These are phyloP conservation scores for Boletus mariae DNA, from an alignment of 1,284 basidiomycete genomes.

Conservation along the genomic window DNA sequence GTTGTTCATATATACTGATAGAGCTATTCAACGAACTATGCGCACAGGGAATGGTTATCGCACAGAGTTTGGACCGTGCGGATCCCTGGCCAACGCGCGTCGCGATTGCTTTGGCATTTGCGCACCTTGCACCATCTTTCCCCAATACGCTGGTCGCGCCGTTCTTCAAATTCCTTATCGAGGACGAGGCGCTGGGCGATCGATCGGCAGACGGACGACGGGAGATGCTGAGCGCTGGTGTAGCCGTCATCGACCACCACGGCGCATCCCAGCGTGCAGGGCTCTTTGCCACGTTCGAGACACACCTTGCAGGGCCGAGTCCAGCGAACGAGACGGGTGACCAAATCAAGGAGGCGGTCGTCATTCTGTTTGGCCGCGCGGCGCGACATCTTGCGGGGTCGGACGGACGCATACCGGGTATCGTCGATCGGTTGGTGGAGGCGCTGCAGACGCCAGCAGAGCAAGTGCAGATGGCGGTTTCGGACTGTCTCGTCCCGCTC, in stretches of 20 bases:
- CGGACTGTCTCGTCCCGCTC: constrained; percentile 90
- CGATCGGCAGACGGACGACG: constrained; percentile 78
- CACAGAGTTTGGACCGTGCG: constrained; percentile 82
- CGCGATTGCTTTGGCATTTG: constrained; percentile 73
- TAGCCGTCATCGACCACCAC: constrained; percentile 79
- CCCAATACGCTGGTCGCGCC: constrained; percentile 64
- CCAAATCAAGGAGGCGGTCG: constrained; percentile 90
- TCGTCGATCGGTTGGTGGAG: constrained; percentile 88
- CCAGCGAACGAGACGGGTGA: constrained; percentile 74
- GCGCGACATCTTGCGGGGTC: constrained; percentile 82
- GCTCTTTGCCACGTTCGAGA: constrained; percentile 86
- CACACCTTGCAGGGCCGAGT: constrained; percentile 63
- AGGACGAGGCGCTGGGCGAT: constrained; percentile 86
- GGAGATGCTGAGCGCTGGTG: constrained; percentile 86
- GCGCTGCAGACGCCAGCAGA: constrained; percentile 95
- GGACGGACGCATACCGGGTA: constrained; percentile 76
- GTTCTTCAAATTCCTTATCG: constrained; percentile 87
- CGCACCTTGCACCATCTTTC: constrained; percentile 68
- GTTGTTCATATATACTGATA: not conserved
- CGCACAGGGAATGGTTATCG: constrained; percentile 86
- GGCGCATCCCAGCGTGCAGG: constrained; percentile 72
- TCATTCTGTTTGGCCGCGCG: constrained; percentile 92
- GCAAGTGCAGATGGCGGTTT: constrained; percentile 94
- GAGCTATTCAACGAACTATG: not conserved
- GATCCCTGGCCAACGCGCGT: constrained; percentile 90